Evolutionary conservation across 192 early-diverging fungal species (phyloP).

Genomic region (Mortierella hygrophila): DNA sequence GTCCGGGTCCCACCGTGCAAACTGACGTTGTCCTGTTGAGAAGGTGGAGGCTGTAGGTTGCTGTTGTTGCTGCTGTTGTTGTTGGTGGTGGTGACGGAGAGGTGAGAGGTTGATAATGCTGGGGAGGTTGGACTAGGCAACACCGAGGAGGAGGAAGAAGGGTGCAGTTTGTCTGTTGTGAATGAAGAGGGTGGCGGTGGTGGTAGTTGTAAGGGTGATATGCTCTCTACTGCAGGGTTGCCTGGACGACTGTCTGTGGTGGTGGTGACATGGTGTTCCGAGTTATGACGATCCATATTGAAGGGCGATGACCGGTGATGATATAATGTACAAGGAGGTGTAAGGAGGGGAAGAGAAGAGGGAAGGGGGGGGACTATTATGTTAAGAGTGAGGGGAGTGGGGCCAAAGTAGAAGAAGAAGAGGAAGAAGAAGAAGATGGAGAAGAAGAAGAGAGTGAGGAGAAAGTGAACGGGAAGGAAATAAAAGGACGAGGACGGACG

Average conservation of each 20-base stretch:
- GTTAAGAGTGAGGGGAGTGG: neutral
- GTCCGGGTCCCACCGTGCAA: conserved; percentile 5
- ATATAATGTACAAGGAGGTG: neutral
- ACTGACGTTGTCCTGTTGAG: conserved; percentile 11
- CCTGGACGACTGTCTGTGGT: neutral
- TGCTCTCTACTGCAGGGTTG: neutral
- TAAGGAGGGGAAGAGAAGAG: neutral
- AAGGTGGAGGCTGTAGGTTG: neutral
- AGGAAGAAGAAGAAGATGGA: neutral
- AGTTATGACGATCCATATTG: neutral
- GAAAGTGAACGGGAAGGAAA: neutral
- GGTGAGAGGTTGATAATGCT: conserved; percentile 16
- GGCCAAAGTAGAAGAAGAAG: neutral
- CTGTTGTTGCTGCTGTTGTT: neutral
- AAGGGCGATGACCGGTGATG: neutral
- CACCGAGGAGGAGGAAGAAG: neutral
- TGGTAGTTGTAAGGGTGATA: neutral
- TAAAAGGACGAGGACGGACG: neutral
- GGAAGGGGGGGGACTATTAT: neutral
- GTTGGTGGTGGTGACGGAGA: neutral
- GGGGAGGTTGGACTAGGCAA: conserved; percentile 4
- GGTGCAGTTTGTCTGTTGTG: neutral
- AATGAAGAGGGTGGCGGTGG: neutral
- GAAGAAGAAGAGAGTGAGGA: neutral
- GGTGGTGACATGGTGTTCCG: neutral